Conservation (phyloP, 176 grass and related monocot species). For the Olyra latifolia region DNA sequence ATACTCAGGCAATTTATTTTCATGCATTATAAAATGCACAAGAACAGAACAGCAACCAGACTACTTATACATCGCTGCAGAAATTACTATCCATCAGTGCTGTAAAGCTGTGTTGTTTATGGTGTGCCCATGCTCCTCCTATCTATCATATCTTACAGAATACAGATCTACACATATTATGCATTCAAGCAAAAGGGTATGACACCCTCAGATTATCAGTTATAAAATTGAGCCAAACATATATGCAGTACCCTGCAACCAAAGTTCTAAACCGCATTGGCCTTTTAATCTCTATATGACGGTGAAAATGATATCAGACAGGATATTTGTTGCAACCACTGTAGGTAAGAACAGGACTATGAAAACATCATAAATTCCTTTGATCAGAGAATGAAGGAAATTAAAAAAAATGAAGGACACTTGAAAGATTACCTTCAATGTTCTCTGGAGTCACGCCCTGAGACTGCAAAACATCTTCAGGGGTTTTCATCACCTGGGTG, state of each 20-base stretch:
- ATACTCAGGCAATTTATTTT: background rate
- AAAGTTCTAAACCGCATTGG: background rate
- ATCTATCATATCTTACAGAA: background rate
- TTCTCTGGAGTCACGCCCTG: constrained; percentile 70
- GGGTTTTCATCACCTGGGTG: constrained; percentile 84
- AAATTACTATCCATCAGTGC: background rate
- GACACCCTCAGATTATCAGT: background rate
- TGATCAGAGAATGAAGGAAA: background rate
- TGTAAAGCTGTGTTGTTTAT: background rate
- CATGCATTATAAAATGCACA: background rate
- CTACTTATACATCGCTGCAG: background rate
- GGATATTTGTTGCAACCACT: background rate
- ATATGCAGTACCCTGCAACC: background rate
- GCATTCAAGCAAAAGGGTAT: background rate
- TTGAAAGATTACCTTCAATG: constrained; percentile 55
- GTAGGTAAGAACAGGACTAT: background rate
- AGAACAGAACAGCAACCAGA: background rate
- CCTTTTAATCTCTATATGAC: background rate
- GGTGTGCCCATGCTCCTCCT: background rate
- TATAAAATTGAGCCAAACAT: background rate
- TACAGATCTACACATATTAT: background rate
- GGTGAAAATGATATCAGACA: background rate
- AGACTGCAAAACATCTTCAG: constrained; percentile 66
- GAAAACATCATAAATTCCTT: background rate
- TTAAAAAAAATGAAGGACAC: background rate